phyloP scores from a whole-genome alignment of 169 alveolate genomes.

The Perkinsus chesapeaki region DNA sequence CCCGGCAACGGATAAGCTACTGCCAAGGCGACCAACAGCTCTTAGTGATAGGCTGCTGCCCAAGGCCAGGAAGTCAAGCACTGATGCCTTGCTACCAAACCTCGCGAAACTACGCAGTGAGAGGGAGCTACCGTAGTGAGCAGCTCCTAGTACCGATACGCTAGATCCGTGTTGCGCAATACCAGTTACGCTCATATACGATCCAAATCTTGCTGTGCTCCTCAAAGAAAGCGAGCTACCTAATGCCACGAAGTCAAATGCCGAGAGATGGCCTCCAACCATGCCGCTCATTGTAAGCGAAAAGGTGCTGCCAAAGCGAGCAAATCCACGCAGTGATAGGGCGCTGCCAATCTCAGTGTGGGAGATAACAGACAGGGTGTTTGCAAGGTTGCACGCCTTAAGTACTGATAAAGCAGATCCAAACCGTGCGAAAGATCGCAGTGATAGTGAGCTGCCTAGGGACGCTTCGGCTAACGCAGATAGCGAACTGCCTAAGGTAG shows the following conservation, averaged over 20 bases:
- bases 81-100: not conserved
- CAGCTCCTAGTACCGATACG: not conserved
- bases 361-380: not conserved
- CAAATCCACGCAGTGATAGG: not conserved
- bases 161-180: not conserved
- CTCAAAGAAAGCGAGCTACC: slow-evolving; percentile 9
- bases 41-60: not conserved
- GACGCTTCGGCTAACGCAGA: not conserved
- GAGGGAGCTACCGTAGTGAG: not conserved
- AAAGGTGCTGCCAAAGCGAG: not conserved
- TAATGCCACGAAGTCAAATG: not conserved
- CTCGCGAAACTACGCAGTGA: not conserved
- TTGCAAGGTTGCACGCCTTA: not conserved
- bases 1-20: not conserved
- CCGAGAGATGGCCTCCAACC: not conserved
- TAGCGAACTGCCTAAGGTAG: not conserved
- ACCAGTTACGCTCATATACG: not conserved
- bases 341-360: not conserved
- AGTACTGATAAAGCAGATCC: not conserved
- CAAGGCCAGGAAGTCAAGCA: not conserved
- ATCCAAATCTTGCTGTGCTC: slow-evolving; percentile 15
- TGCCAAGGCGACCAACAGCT: not conserved
- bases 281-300: not conserved
- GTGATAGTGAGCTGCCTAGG: not conserved
- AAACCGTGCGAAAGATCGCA: not conserved